Base-by-base conservation (phyloP, 2,329 filamentous ascomycete genomes). In the Cordyceps cateniannulata region DNA sequence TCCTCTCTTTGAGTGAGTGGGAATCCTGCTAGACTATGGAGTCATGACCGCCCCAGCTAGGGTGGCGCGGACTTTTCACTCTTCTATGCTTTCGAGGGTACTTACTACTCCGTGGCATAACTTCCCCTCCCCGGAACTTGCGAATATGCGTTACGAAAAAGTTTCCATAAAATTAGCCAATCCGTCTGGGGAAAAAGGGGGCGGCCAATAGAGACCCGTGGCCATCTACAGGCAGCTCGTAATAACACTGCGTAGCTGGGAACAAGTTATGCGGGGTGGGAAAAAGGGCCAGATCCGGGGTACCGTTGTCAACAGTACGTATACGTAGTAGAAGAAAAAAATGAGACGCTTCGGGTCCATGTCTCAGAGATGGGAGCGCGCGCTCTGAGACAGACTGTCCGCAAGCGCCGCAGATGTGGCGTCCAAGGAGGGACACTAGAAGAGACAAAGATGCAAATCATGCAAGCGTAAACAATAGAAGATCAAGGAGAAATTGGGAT, bases 341-440 rank as follows among this genome's bases (percentile, higher is more conserved):
- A 16, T 8, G 7, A 24, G 38, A 32, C 18, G 7, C 8, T 27
- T 27, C 29, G 8, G 27, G 1, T 12, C 35, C 2, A 14, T 59
- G 24, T 32, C 48, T 57, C 20, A 49, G 20, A 22, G 38, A n/a
- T n/a, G n/a, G 18, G 5, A 10, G 20, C 42, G 42, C 42, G 42
- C 42, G 48, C 42, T 20, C n/a, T 22, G 42, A 45, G 42, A 45
- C 42, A 45, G n/a, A 29, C n/a, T 20, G 24, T 29, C 47, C 47
- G 56, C 56, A 59, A 59, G 35, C 56, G 47, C 47, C 47, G 20
- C 18, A n/a, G n/a, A n/a, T n/a, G n/a, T n/a, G n/a, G n/a, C n/a
- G n/a, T n/a, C n/a, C n/a, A n/a, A n/a, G n/a, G n/a, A n/a, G n/a
- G n/a, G n/a, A n/a, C n/a, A n/a, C n/a, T n/a, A n/a, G n/a, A n/a